Conservation (phyloP, 805 yeast genomes). For the Kodamaea kaohsiungensis region DNA sequence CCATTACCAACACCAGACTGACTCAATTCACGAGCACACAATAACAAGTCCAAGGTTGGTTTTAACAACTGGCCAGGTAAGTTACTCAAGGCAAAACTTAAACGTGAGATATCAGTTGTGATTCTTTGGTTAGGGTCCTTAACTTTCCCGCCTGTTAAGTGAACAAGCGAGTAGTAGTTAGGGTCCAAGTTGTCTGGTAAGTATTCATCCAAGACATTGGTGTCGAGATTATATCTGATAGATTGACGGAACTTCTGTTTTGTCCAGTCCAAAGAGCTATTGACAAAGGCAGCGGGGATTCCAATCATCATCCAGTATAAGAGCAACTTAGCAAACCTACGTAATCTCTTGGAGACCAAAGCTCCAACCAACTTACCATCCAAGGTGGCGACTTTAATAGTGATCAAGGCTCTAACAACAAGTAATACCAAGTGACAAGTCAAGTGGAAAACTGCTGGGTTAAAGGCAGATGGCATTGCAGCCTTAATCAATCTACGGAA, state of each 20-base stretch:
- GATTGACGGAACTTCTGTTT: constrained; percentile 57
- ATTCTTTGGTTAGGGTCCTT: constrained; percentile 82
- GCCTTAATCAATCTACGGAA: constrained; percentile 31
- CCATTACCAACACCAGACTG: constrained; percentile 67
- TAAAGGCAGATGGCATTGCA: constrained; percentile 33
- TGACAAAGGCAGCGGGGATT: constrained; percentile 79
- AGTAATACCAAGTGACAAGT: constrained; percentile 58
- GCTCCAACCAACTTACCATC: constrained; percentile 87
- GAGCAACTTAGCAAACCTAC: constrained; percentile 60
- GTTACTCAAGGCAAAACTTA: constrained; percentile 68
- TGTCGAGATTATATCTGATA: constrained; percentile 66
- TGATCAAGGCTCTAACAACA: constrained; percentile 66
- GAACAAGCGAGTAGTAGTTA: constrained; percentile 71
- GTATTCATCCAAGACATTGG: constrained; percentile 65
- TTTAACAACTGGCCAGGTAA: constrained; percentile 82
- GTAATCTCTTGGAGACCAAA: constrained; percentile 68
- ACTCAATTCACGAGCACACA: constrained; percentile 78
- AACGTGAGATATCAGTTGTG: constrained; percentile 75
- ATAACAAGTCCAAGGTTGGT: constrained; percentile 74
- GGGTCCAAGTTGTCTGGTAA: constrained; percentile 69
- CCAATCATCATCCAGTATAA: constrained; percentile 83
- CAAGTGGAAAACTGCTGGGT: constrained; percentile 39
- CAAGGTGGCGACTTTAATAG: constrained; percentile 79
- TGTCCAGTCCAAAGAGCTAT: constrained; percentile 65
- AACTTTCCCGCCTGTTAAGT: constrained; percentile 51